phyloP scores from a whole-genome alignment of 176 grass and related monocot genomes.

The Canna indica region DNA sequence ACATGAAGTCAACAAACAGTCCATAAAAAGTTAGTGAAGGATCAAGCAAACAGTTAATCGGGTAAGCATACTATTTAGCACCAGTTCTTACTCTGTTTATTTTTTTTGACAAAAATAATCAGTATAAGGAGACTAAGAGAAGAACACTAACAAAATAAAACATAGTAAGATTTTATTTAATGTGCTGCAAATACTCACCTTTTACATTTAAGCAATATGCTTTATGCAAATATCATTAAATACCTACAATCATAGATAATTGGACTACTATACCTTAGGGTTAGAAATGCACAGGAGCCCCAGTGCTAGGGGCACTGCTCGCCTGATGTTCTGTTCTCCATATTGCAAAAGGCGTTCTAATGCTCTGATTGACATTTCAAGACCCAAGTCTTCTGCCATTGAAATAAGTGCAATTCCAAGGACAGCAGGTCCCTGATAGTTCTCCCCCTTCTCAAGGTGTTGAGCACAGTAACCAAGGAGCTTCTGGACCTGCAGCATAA shows the following conservation, averaged over 20 bases:
- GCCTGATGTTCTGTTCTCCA: constrained; percentile 96
- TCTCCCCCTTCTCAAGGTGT: constrained; percentile 93
- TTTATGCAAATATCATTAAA: not conserved
- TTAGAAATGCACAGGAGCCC: constrained; percentile 94
- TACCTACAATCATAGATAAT: not conserved
- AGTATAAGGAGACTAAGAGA: no score
- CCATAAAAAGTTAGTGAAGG: not conserved
- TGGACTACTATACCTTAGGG: constrained; percentile 52
- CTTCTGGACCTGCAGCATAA: constrained; percentile 58
- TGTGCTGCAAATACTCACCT: no score
- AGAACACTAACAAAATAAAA: no score
- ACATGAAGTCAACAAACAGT: constrained; percentile 1
- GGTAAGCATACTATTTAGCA: not conserved
- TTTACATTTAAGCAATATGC: not conserved
- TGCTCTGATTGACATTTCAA: constrained; percentile 80
- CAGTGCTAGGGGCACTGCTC: constrained; percentile 88
- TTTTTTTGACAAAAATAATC: no score
- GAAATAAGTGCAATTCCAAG: constrained; percentile 96
- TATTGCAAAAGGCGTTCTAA: constrained; percentile 90
- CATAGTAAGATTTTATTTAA: no score
- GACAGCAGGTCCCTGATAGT: constrained; percentile 94
- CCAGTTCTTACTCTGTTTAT: no score
- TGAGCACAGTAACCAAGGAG: constrained; percentile 83
- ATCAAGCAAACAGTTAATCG: not conserved
- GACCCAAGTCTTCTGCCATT: constrained; percentile 92